Evolutionary conservation across 2,329 filamentous ascomycete species (phyloP), one percentile per base, ranked within the genome.

Genomic region (Epichloe uncinata): DNA sequence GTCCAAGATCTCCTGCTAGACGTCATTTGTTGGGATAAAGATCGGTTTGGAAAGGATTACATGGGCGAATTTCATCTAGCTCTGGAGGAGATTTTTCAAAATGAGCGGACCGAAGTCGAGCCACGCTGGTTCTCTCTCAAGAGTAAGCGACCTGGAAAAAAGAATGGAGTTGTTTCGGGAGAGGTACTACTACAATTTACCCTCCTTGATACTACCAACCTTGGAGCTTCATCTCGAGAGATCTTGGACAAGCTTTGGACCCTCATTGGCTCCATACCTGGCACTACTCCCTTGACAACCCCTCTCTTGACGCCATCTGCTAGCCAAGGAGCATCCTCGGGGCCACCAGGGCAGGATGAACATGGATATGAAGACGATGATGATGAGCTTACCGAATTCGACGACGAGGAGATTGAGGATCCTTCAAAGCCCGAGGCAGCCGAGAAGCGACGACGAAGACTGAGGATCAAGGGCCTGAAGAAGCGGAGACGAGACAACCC

Each of bases 1-100:
- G 76, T 84, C 53, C 79, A 87, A 57, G 81, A 77, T 64, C 79
- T 94, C 15, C 73, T 96, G 41, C 78, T 98, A 57, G 87, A 95
- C 63, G 87, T 84, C 57, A 87, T 90, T 54, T 96, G 90, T 73
- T 98, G 93, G 93, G 93, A 98, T 69, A 96, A 96, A 71, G 93
- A 98, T 69, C 82, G 91, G 43, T 95, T 98, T 63, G 86, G 89
- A 58, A 97, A 96, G 66, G 93, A 97, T 64, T 98, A 97, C 66
- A 80, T 98, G 72, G 93, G 93, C 66, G 91, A 97, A 64, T 96
- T 98, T 63, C 89, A 95, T 61, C 78, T 97, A 48, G 80, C 89
- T 22, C 75, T 98, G 50, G 93, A 98, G 66, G 93, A 97, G 57
- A 83, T 96, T 53, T 97, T 97, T 61, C 71, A 79, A 53, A 80